Evolutionary conservation across 352 stramenopile genomes (phyloP), one percentile per base, ranked within the genome.

Genomic region (Phytopythium helicoides): DNA sequence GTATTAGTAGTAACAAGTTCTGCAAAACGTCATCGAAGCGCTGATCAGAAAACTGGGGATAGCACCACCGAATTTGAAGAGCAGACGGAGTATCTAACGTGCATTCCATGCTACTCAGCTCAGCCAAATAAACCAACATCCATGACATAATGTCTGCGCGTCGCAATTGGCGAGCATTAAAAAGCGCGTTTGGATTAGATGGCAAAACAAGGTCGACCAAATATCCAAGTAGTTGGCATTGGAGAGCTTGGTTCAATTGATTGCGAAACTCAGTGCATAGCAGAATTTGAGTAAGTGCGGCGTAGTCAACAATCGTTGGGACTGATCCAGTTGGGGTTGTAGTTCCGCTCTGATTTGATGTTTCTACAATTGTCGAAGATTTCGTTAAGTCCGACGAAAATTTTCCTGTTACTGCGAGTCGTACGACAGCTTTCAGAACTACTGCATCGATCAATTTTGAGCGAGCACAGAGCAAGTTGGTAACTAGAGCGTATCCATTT

Each of bases 121-220:
- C 76, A 9, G 65, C 70, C 11, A 89, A 16, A 38, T 82, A 87
- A 16, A 65, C 41, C 6, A 91, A 45, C 12, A 85, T 66, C 82
- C 82, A 93, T 34, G 56, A 58, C 1, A 89, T 19, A 3, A 93
- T 41, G 1, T 66, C 64, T 4, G 68, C 57, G 41, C 81, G 67
- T 14, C 82, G 76, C 33, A 93, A 31, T 41, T 91, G 82, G 2
- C 82, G 71, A 1, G 70, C 78, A 48, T 93, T 93, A 49, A 93
- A 93, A 12, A 93, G 55, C 10, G 80, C 66, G 31, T 93, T 93
- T 3, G 78, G 74, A 47, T 93, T 93, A 6, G 58, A 54, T 0
- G 51, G 18, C 11, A 75, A 62, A 7, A 93, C 46, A 3, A 78
- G 58, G n/a, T 70, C 55, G 36, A 74, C 64, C 5, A 93, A 63